These are phyloP conservation scores for Endoconidiophora polonica DNA, from an alignment of 2,329 filamentous ascomycete species.

Conservation along the genomic window DNA sequence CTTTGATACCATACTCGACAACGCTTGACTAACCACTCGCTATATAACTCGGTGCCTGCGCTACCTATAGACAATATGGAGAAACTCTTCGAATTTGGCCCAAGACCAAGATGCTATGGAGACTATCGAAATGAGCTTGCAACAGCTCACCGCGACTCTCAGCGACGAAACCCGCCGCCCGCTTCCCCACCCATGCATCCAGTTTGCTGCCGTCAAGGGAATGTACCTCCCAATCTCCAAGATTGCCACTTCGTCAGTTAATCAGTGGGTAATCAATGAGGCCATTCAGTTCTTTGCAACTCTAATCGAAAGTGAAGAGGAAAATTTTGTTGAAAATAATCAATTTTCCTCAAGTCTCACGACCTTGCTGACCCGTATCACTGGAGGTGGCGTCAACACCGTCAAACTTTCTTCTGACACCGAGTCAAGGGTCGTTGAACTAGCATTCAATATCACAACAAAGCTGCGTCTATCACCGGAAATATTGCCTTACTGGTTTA, in stretches of 20 bases:
- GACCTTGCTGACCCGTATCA: slow-evolving; percentile 65
- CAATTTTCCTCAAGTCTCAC: slow-evolving; percentile 77
- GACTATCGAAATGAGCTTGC: slow-evolving; percentile 43
- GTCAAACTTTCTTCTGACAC: slow-evolving; percentile 63
- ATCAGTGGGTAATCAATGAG: slow-evolving; percentile 72
- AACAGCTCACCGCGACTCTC: slow-evolving; percentile 54
- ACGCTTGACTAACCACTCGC: background rate
- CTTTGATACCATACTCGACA: too few species aligned
- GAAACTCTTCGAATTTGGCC: slow-evolving; percentile 41
- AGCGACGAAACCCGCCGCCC: slow-evolving; percentile 79
- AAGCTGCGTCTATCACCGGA: slow-evolving; percentile 83
- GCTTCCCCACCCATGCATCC: slow-evolving; percentile 78
- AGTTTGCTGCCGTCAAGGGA: slow-evolving; percentile 70
- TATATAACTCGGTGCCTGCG: background rate
- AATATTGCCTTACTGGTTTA: slow-evolving; percentile 86
- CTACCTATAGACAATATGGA: slow-evolving; percentile 30
- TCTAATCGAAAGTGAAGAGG: slow-evolving; percentile 89
- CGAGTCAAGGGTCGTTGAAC: slow-evolving; percentile 76
- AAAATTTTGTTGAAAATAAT: slow-evolving; percentile 77
- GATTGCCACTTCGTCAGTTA: slow-evolving; percentile 69
- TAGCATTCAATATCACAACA: slow-evolving; percentile 89
- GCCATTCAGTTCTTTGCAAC: slow-evolving; percentile 78
- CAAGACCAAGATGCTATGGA: slow-evolving; percentile 45
- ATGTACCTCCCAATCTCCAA: slow-evolving; percentile 82
- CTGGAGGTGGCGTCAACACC: slow-evolving; percentile 44